Conservation (phyloP, 345 rosid genomes). For the Iberis pinnata region DNA sequence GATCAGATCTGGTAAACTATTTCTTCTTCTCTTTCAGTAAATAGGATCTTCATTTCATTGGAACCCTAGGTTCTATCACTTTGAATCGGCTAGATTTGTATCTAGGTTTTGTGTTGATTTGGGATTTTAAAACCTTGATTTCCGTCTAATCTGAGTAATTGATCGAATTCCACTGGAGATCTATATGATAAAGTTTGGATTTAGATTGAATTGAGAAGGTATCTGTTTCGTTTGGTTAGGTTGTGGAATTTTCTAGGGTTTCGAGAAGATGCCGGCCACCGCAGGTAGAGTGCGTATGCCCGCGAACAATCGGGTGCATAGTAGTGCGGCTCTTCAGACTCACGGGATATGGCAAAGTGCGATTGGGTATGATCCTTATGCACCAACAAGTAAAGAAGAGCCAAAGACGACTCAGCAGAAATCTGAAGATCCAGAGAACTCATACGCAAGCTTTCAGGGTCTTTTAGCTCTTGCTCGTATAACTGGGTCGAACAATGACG, state of each 20-base stretch:
- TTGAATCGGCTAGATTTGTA: not conserved
- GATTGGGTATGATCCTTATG: conserved; percentile 92
- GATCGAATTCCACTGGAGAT: not conserved
- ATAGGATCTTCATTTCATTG: not conserved
- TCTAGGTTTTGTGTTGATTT: not conserved
- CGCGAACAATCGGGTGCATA: conserved; percentile 95
- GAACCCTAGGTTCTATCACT: conserved; percentile 5
- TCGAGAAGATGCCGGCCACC: conserved; percentile 87
- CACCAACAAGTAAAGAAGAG: conserved; percentile 72
- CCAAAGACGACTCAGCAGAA: conserved; percentile 41
- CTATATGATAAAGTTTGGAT: too few relatives aligned
- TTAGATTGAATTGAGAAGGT: conserved; percentile 1
- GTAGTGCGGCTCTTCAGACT: conserved; percentile 96
- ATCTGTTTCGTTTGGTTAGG: conserved; percentile 7
- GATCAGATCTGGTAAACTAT: conserved; percentile 14
- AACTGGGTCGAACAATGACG: conserved; percentile 67
- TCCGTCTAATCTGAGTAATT: not conserved
- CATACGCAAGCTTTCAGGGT: conserved; percentile 76
- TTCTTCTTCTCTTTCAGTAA: not conserved
- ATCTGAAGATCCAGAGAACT: conserved; percentile 49
- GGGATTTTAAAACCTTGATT: not conserved
- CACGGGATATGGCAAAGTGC: conserved; percentile 99
- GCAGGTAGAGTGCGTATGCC: conserved; percentile 99
- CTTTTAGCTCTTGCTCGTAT: conserved; percentile 79
- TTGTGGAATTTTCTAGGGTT: conserved; percentile 16